These are phyloP conservation scores for Plasmodium reichenowi DNA, from an alignment of 169 alveolate genomes.

Conservation along the genomic window DNA sequence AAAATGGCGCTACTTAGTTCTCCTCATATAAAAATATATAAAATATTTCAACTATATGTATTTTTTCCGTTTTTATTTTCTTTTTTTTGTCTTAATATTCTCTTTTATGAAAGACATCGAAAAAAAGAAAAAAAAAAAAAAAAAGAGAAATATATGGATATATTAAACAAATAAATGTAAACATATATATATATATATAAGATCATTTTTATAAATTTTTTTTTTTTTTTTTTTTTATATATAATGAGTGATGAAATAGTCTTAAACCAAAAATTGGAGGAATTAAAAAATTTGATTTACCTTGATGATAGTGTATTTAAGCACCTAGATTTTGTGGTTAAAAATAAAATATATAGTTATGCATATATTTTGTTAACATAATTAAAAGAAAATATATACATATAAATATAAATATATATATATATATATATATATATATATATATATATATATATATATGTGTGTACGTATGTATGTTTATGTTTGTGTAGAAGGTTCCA, in stretches of 20 bases:
- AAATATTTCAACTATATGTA: not conserved
- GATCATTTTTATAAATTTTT: not conserved
- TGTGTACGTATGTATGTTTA: not conserved
- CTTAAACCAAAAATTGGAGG: conserved; percentile 69
- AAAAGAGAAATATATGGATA: not conserved
- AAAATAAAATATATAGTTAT: not conserved
- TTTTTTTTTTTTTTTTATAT: conserved; percentile 12
- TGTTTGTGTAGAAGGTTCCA: conserved; percentile 82
- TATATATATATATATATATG: conserved; percentile 1
- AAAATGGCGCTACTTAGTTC: too few relatives aligned
- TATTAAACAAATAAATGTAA: not conserved
- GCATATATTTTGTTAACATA: not conserved
- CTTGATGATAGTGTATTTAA: conserved; percentile 53
- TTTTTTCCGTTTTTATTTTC: not conserved
- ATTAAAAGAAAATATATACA: too few relatives aligned
- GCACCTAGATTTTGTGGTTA: conserved; percentile 69
- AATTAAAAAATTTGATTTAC: conserved; percentile 64
- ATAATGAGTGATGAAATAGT: conserved; percentile 63
- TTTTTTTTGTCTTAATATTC: not conserved
- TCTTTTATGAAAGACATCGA: too few relatives aligned
- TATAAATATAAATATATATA: not conserved
- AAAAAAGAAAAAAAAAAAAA: not conserved
- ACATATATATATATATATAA: not conserved
- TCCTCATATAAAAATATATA: too few relatives aligned
- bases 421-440: not conserved